These are phyloP conservation scores for Nyssa sinensis DNA, from an alignment of 148 eudicot species.

Conservation along the genomic window DNA sequence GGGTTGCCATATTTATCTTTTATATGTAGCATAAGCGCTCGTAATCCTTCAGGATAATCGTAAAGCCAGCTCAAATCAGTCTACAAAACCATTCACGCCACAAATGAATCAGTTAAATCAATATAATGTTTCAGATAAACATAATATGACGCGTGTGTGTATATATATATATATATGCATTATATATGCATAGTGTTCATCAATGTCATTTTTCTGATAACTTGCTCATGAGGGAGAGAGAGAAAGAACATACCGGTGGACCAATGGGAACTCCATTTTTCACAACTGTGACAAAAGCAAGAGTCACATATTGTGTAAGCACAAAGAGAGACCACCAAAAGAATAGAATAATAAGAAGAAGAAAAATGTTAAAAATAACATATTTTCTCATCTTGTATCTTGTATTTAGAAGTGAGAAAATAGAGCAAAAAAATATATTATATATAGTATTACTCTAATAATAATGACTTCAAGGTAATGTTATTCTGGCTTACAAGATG, in stretches of 20 bases:
- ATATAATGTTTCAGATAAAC: not conserved
- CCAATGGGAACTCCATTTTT: conserved; percentile 19
- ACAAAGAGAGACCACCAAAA: not conserved
- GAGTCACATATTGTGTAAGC: no score
- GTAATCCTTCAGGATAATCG: not conserved
- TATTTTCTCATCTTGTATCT: no score
- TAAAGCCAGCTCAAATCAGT: not conserved
- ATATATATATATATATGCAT: no score
- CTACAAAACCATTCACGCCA: not conserved
- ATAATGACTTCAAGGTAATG: not conserved
- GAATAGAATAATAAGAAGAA: not conserved
- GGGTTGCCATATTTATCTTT: not conserved
- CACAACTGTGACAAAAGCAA: not conserved
- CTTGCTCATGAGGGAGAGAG: not conserved
- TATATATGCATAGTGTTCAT: no score
- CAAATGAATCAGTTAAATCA: not conserved
- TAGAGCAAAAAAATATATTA: no score
- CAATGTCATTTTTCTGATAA: not conserved
- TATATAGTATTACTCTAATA: no score
- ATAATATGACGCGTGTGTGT: no score
- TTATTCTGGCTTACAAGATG: conserved; percentile 16
- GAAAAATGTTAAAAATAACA: not conserved
- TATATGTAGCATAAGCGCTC: not conserved
- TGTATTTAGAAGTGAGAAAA: no score
- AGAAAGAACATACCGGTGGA: conserved; percentile 9